phyloP scores from a whole-genome alignment of 2,329 filamentous ascomycete species.

The Fusarium virguliforme region DNA sequence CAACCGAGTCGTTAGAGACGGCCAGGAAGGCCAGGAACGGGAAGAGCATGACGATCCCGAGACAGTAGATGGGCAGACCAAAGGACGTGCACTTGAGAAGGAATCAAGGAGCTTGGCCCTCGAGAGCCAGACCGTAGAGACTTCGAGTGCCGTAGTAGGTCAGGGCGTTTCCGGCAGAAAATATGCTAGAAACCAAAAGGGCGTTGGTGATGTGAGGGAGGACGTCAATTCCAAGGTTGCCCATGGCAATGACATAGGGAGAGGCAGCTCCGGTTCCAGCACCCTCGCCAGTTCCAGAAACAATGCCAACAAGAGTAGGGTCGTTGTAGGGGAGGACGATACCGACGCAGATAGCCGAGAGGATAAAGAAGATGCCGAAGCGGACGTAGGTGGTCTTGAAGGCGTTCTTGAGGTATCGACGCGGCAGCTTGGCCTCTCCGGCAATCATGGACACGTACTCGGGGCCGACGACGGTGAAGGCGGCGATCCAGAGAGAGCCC shows the following conservation, averaged over 20 bases:
- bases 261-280: constrained; percentile 17
- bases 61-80: constrained; percentile 19
- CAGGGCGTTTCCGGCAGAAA: constrained; percentile 16
- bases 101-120: constrained; percentile 19
- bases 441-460: constrained; percentile 22
- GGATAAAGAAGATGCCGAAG: constrained; percentile 21
- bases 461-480: constrained; percentile 14
- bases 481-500: constrained; percentile 1
- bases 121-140: constrained; percentile 19
- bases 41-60: constrained; percentile 19
- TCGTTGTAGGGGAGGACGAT: constrained; percentile 16
- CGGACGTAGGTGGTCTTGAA: constrained; percentile 16
- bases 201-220: constrained; percentile 18
- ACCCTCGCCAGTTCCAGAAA: background rate
- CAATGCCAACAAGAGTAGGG: constrained; percentile 5
- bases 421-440: constrained; percentile 12
- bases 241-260: constrained; percentile 23
- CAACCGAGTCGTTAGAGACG: constrained; percentile 17
- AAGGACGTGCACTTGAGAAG: constrained; percentile 24
- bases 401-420: constrained; percentile 20
- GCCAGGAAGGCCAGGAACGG: constrained; percentile 20
- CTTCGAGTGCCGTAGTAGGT: constrained; percentile 18
- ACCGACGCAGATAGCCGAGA: background rate
- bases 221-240: constrained; percentile 18
- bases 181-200: constrained; percentile 19